These are phyloP conservation scores for Zygosaccharomyces sapae DNA, from an alignment of 1,139 yeast species.

Conservation along the genomic window DNA sequence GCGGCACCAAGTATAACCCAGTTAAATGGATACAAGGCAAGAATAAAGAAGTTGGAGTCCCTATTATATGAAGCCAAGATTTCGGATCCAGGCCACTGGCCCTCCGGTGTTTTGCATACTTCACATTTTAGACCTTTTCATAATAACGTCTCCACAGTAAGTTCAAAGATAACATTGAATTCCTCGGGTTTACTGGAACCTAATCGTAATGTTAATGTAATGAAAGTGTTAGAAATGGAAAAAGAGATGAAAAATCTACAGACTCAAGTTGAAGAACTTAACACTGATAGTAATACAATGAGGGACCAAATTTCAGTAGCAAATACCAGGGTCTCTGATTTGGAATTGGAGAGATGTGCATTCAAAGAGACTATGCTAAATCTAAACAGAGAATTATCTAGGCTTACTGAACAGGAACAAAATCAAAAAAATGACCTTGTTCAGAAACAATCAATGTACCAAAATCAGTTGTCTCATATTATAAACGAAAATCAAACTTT, in stretches of 20 bases:
- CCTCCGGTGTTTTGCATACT: constrained; percentile 36
- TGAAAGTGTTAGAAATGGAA: constrained; percentile 12
- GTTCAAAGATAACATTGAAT: constrained; percentile 13
- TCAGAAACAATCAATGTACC: constrained; percentile 29
- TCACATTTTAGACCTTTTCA: constrained; percentile 20
- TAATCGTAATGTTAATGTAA: constrained; percentile 4
- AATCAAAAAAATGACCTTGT: constrained; percentile 26
- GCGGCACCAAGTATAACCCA: constrained; percentile 31
- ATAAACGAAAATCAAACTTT: constrained; percentile 34
- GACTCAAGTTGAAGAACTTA: constrained; percentile 11
- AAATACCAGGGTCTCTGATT: constrained; percentile 15
- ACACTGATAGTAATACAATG: constrained; percentile 6
- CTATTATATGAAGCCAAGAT: constrained; percentile 63
- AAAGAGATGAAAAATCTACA: constrained; percentile 13
- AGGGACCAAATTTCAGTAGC: constrained; percentile 8
- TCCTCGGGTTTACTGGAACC: constrained; percentile 10
- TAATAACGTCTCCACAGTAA: constrained; percentile 17
- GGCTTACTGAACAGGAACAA: constrained; percentile 27
- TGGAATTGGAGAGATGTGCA: constrained; percentile 29
- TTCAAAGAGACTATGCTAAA: constrained; percentile 30
- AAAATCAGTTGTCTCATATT: constrained; percentile 30
- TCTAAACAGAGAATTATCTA: constrained; percentile 27
- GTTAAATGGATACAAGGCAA: constrained; percentile 52
- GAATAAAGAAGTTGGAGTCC: constrained; percentile 63
- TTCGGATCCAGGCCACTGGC: constrained; percentile 57